phyloP scores from a whole-genome alignment of 768 basidiomycete genomes.

The Termitomyces sp. region DNA sequence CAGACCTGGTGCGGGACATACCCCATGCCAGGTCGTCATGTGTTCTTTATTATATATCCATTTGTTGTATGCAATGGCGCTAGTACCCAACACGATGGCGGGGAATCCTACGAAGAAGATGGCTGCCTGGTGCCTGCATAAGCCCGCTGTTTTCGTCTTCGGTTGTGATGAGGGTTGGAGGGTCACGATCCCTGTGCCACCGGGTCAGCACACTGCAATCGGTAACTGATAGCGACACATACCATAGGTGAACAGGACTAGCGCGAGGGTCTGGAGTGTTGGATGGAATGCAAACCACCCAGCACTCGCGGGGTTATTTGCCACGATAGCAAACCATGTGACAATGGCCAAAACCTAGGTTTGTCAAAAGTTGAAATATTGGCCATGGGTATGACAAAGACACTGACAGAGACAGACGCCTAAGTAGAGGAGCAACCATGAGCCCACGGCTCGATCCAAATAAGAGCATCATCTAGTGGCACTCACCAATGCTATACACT shows the following conservation, averaged over 20 bases:
- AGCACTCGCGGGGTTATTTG: constrained; percentile 16
- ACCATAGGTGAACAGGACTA: constrained; percentile 64
- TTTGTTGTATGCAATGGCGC: constrained; percentile 66
- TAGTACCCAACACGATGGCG: constrained; percentile 52
- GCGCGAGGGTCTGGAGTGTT: constrained; percentile 51
- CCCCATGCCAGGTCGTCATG: constrained; percentile 75
- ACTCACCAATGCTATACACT: constrained; percentile 36
- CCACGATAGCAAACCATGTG: constrained; percentile 14
- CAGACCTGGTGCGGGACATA: constrained; percentile 26
- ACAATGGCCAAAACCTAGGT: constrained; percentile 8
- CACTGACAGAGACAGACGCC: constrained; percentile 6
- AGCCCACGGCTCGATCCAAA: not conserved
- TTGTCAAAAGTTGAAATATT: no score
- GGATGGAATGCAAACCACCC: constrained; percentile 73
- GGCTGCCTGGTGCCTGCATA: constrained; percentile 65
- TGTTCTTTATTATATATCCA: constrained; percentile 44
- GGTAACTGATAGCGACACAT: constrained; percentile 8
- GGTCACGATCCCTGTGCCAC: constrained; percentile 58
- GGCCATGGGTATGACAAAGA: not conserved
- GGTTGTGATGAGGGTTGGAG: constrained; percentile 72
- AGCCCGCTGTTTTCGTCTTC: constrained; percentile 59
- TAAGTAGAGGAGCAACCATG: not conserved
- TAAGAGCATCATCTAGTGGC: not conserved
- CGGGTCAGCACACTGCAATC: not conserved
- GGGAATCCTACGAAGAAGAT: constrained; percentile 56